Percentiles rank a stretch among this genome's conserved stretches.
phyloP scores from a whole-genome alignment of 1,139 yeast genomes.

The Kluyveromyces sp. region DNA sequence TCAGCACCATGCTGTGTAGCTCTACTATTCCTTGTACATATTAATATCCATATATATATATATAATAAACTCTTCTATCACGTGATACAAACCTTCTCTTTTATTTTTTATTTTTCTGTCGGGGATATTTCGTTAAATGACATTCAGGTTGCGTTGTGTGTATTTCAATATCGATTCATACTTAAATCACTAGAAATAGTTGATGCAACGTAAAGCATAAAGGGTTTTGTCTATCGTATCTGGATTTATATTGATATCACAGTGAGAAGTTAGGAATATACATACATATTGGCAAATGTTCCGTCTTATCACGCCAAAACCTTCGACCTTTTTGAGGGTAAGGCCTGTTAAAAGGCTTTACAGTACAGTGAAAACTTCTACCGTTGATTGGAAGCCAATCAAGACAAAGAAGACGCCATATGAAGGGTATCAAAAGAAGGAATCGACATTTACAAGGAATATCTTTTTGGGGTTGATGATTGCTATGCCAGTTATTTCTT shows the following conservation, averaged over 20 bases:
- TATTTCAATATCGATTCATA: too few species aligned
- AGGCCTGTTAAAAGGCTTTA: slow-evolving; percentile 5
- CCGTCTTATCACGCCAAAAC: not conserved
- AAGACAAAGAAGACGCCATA: slow-evolving; percentile 42
- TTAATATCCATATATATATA: not conserved
- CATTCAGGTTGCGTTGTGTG: too few species aligned
- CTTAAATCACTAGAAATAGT: too few species aligned
- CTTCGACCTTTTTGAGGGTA: not conserved
- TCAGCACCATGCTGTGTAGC: not conserved
- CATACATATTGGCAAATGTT: not conserved
- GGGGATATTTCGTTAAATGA: too few species aligned
- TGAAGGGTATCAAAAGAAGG: slow-evolving; percentile 29
- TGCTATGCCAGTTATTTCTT: slow-evolving; percentile 83
- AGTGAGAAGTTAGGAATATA: not conserved
- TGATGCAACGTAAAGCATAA: too few species aligned
- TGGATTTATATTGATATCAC: too few species aligned
- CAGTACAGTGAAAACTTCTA: slow-evolving; percentile 50
- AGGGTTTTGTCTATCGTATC: not conserved
- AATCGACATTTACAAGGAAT: slow-evolving; percentile 35
- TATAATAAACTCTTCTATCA: not conserved
- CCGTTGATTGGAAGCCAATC: slow-evolving; percentile 79
- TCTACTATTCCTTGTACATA: not conserved
- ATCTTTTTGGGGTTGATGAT: slow-evolving; percentile 54
- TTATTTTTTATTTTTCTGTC: not conserved
- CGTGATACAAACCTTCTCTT: not conserved